Evolutionary conservation across 257 asterid species (phyloP).

Genomic region (Solanum pennellii): DNA sequence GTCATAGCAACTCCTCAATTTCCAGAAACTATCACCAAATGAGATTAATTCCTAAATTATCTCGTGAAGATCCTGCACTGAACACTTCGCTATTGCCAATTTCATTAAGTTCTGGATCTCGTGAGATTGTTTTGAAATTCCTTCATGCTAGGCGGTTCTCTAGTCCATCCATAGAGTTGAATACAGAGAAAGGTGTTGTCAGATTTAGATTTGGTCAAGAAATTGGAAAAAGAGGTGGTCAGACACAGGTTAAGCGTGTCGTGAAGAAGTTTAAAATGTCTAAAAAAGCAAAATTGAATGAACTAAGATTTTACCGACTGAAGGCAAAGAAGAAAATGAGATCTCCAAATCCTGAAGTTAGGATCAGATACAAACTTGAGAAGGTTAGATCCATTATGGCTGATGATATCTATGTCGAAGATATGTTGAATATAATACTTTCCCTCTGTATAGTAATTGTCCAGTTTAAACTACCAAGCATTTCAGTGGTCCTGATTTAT

Average conservation of each 20-base stretch:
- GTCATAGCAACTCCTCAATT: neutral
- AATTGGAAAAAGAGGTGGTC: constrained; percentile 11
- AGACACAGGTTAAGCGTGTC: constrained; percentile 15
- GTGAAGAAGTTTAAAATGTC: constrained; percentile 33
- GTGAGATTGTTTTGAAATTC: constrained; percentile 7
- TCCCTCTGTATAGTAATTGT: neutral
- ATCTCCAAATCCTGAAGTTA: constrained; percentile 93
- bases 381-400: constrained; percentile 37
- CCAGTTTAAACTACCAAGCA: neutral
- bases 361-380: constrained; percentile 85
- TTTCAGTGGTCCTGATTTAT: neutral
- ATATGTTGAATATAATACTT: neutral
- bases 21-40: constrained; percentile 7
- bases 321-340: constrained; percentile 94
- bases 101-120: constrained; percentile 3
- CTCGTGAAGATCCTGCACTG: constrained; percentile 7
- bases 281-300: constrained; percentile 67
- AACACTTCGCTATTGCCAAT: constrained; percentile 6
- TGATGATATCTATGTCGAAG: neutral
- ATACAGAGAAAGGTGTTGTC: constrained; percentile 43
- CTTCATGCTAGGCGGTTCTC: constrained; percentile 24
- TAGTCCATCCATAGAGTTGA: constrained; percentile 51
- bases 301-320: constrained; percentile 76
- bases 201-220: constrained; percentile 51
- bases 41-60: constrained; percentile 8